Conservation (phyloP, 2,329 filamentous ascomycete genomes). For the Fusarium sp. region DNA sequence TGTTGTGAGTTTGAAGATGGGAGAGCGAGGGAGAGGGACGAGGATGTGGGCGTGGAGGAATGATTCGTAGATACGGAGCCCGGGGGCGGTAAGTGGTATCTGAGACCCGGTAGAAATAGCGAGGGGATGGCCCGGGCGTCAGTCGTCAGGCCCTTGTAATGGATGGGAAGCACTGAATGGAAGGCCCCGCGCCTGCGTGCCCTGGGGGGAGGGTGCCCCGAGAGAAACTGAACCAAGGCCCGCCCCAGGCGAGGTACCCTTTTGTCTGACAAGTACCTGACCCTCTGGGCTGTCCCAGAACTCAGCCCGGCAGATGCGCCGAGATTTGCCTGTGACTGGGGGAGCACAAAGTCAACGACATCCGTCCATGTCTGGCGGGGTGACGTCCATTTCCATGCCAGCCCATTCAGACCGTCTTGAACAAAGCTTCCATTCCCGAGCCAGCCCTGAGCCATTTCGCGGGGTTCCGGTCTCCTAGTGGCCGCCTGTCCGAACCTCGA, state of each 20-base stretch:
- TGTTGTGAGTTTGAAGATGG: constrained; percentile 27
- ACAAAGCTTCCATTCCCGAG: constrained; percentile 24
- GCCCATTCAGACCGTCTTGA: neutral
- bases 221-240: neutral
- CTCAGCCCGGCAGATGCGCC: constrained; percentile 22
- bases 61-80: constrained; percentile 48
- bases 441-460: constrained; percentile 27
- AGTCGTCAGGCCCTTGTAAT: constrained; percentile 23
- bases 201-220: constrained; percentile 11
- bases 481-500: constrained; percentile 13
- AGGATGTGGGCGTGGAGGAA: constrained; percentile 46
- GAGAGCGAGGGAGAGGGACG: constrained; percentile 33
- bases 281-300: neutral
- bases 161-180: neutral
- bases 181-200: neutral
- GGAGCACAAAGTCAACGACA: constrained; percentile 1
- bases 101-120: constrained; percentile 27
- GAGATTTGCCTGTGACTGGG: constrained; percentile 17
- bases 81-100: constrained; percentile 28
- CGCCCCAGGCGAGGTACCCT: constrained; percentile 16
- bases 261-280: constrained; percentile 35
- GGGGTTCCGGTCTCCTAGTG: constrained; percentile 35
- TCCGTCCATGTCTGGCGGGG: constrained; percentile 18
- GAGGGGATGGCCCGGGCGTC: constrained; percentile 31
- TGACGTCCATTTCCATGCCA: constrained; percentile 12